Conservation (phyloP, 169 alveolate genomes). For the Cystoisospora suis region DNA sequence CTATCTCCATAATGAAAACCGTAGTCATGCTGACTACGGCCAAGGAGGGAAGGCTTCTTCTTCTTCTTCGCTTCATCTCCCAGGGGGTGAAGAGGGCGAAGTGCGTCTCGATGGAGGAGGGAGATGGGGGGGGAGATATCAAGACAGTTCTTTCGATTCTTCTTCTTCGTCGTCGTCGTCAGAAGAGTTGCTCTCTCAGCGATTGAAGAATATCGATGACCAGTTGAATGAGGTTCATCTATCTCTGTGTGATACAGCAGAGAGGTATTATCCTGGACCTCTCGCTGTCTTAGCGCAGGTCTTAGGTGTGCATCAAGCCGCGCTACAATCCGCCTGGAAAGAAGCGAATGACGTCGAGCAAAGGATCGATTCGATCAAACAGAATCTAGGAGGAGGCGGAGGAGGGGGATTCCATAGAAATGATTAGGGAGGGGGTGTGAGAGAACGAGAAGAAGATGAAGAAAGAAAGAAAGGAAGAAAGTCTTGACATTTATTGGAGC, state of each 20-base stretch:
- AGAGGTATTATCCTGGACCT: constrained; percentile 53
- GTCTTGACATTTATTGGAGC: background rate
- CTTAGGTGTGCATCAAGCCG: constrained; percentile 66
- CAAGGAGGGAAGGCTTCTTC: too few relatives aligned
- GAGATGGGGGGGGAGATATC: background rate
- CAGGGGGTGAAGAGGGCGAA: background rate
- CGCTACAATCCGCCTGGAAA: constrained; percentile 55
- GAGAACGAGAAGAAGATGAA: background rate
- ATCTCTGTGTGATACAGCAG: constrained; percentile 49
- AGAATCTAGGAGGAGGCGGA: background rate
- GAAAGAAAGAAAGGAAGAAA: background rate
- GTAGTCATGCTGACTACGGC: too few relatives aligned
- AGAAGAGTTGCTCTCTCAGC: constrained; percentile 52
- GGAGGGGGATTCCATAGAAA: background rate
- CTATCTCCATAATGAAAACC: too few relatives aligned
- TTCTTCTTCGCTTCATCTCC: background rate
- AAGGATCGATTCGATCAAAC: constrained; percentile 40
- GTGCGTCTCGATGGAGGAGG: background rate
- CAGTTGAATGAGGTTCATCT: constrained; percentile 57
- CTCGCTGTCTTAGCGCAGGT: constrained; percentile 58
- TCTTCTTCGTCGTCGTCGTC: constrained; percentile 46
- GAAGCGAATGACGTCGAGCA: constrained; percentile 50
- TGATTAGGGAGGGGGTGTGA: background rate
- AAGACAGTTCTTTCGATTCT: too few relatives aligned
- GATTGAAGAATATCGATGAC: constrained; percentile 50